phyloP scores from a whole-genome alignment of 768 basidiomycete species.

The Amanita fuliginea region DNA sequence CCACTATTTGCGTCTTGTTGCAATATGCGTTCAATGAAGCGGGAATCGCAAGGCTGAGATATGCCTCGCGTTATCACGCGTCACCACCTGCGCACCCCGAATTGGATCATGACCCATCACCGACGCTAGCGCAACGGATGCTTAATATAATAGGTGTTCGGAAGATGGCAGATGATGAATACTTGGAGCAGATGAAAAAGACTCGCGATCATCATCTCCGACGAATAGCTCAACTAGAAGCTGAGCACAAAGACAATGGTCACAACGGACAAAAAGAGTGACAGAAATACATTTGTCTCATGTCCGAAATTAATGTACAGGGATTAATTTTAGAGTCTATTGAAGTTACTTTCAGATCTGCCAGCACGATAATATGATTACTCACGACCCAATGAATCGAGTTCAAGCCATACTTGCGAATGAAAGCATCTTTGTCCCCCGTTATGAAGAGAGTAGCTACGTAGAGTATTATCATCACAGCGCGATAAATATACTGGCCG shows the following conservation, averaged over 20 bases:
- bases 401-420: neutral
- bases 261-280: constrained; percentile 10
- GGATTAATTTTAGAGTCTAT: neutral
- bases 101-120: neutral
- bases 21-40: constrained; percentile 67
- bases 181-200: constrained; percentile 45
- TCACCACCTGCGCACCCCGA: constrained; percentile 2
- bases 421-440: neutral
- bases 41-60: constrained; percentile 47
- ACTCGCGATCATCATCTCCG: constrained; percentile 43
- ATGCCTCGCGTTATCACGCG: constrained; percentile 22
- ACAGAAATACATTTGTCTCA: constrained; percentile 1
- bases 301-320: neutral
- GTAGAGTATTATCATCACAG: neutral
- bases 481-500: neutral
- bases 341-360: neutral
- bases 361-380: neutral
- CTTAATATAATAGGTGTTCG: constrained; percentile 38
- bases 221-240: constrained; percentile 49
- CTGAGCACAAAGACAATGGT: constrained; percentile 19
- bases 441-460: constrained; percentile 2
- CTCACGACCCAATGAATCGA: constrained; percentile 3
- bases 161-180: constrained; percentile 63
- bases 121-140: constrained; percentile 27
- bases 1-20: constrained; percentile 43